Evolutionary conservation across 2,329 filamentous ascomycete genomes (phyloP).

Genomic region (Dactylellina drechsleri): DNA sequence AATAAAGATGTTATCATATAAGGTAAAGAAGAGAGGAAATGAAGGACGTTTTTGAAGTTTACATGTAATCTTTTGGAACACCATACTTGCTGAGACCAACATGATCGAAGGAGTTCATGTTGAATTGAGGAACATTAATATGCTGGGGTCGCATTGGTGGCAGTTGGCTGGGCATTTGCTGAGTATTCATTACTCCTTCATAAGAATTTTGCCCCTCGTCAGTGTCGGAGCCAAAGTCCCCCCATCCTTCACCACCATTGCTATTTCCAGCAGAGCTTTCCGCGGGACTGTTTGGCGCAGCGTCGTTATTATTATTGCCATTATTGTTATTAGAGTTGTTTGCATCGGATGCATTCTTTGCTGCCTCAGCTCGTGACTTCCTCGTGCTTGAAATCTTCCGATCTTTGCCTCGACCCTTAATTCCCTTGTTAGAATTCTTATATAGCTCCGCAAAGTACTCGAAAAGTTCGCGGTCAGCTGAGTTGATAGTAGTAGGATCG

Average conservation of each 20-base stretch:
- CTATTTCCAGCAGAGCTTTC: conserved; percentile 48
- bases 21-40: conserved; percentile 11
- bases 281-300: conserved; percentile 31
- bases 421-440: conserved; percentile 98
- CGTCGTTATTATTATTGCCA: conserved; percentile 24
- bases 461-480: conserved; percentile 79
- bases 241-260: conserved; percentile 39
- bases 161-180: conserved; percentile 51
- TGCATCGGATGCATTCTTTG: conserved; percentile 52
- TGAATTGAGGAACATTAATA: conserved; percentile 45
- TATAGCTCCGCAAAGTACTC: conserved; percentile 88
- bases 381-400: conserved; percentile 68
- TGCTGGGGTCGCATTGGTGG: conserved; percentile 51
- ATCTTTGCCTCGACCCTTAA: conserved; percentile 93
- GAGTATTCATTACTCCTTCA: conserved; percentile 43
- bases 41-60: background rate
- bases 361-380: conserved; percentile 56
- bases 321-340: conserved; percentile 31
- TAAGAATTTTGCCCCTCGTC: conserved; percentile 53
- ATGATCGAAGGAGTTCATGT: conserved; percentile 46
- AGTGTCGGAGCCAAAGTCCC: conserved; percentile 44
- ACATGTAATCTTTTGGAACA: conserved; percentile 45
- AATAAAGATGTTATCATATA: conserved; percentile 39
- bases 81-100: conserved; percentile 32
- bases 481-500: conserved; percentile 71